phyloP scores from a whole-genome alignment of 1,139 yeast genomes.

The Protomyces gravidus region DNA sequence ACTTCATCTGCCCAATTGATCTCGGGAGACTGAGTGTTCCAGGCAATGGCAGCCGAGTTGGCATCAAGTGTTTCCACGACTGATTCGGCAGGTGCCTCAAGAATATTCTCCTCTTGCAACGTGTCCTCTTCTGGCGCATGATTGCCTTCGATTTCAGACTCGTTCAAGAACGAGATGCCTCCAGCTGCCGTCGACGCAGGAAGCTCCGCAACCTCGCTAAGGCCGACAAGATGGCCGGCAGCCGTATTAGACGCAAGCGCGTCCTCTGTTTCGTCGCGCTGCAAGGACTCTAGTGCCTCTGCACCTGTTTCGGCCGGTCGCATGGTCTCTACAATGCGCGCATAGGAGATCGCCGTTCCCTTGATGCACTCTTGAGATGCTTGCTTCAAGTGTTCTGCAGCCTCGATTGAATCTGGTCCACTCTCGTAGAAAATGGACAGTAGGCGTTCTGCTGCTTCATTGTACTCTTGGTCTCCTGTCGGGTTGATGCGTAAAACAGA shows the following conservation, averaged over 20 bases:
- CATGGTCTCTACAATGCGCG: conserved; percentile 31
- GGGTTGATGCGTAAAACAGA: conserved; percentile 33
- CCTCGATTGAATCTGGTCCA: conserved; percentile 39
- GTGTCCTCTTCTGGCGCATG: conserved; percentile 4
- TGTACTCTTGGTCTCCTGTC: conserved; percentile 26
- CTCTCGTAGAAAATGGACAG: conserved; percentile 40
- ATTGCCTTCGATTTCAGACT: conserved; percentile 24
- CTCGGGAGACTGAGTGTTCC: background rate
- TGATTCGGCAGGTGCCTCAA: background rate
- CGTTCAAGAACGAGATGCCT: conserved; percentile 26
- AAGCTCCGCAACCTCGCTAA: conserved; percentile 6
- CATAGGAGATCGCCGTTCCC: conserved; percentile 36
- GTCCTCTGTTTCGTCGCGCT: background rate
- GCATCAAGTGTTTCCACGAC: background rate
- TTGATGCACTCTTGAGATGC: conserved; percentile 38
- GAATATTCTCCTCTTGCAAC: background rate
- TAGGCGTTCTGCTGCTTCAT: conserved; percentile 40
- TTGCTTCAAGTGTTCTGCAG: conserved; percentile 38
- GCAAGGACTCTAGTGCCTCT: background rate
- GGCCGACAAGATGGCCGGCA: conserved; percentile 7
- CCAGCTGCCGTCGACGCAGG: background rate
- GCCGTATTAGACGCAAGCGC: background rate
- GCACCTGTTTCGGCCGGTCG: background rate
- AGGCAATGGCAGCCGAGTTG: background rate
- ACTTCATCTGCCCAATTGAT: background rate